Evolutionary conservation across 192 early-diverging fungal genomes (phyloP), one percentile per base, ranked within the genome.

Genomic region (Gryganskiella cystojenkinii): DNA sequence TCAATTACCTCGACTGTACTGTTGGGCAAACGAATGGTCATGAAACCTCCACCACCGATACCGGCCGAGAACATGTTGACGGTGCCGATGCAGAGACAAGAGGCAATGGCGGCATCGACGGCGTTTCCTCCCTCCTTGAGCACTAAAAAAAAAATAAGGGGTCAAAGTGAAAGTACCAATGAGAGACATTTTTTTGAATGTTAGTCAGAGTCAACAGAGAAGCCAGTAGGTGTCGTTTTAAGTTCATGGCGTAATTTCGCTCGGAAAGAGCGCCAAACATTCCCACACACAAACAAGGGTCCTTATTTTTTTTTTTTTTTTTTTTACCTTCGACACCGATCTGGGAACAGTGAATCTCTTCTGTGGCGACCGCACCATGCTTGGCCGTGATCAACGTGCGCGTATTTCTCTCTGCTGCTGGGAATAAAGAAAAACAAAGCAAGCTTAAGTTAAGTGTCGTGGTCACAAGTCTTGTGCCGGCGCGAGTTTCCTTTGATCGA

Each of bases 11-110:
- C 89, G 28, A 80, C 75, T 2, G 76, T 85, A 0, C 87, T 88
- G 56, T 88, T 87, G 4, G 83, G 68, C 4, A 83, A 70, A 33
- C 93, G 88, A 11, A 96, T 85, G 9, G 95, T 83, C 92, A 96
- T 94, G 72, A 99, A 97, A 7, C 97, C 97, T 30, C 97, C 97
- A 11, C 97, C 95, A 43, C 97, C 95, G 55, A 99, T 94, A 33
- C 97, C 97, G 20, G 90, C 89, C 17, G 93, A 91, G 81, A 95
- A 96, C 46, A 86, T 90, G 70, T 97, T 93, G 25, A 96, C 89
- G n/a, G 92, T 87, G 47, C 95, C 97, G 58, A 96, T 85, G 67
- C 96, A 96, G 19, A 96, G 83, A 10, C 92, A 85, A 40, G 95
- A 86, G 3, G 95, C 95, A 43, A 99, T 89, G 14, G 93, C 90